These are phyloP conservation scores for Colletotrichum sp. DNA, from an alignment of 2,329 filamentous ascomycete species.

Conservation along the genomic window DNA sequence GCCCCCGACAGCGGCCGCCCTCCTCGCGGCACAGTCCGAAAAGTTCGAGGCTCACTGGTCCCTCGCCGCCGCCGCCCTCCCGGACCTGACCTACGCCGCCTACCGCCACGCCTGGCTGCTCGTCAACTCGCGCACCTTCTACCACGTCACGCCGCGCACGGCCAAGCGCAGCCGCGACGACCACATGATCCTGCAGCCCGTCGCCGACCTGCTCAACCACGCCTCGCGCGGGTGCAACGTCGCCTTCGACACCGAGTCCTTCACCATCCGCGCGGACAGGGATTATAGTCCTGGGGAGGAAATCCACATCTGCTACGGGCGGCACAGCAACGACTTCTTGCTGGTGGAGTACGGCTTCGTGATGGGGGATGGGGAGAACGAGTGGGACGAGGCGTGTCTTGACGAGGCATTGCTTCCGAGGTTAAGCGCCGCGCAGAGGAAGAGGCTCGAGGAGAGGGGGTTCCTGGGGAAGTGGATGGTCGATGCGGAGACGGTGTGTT, in stretches of 20 bases:
- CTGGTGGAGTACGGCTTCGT: constrained; percentile 70
- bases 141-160: constrained; percentile 54
- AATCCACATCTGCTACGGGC: constrained; percentile 72
- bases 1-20: constrained; percentile 43
- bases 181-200: constrained; percentile 72
- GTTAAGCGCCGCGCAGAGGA: constrained; percentile 37
- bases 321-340: constrained; percentile 75
- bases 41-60: constrained; percentile 47
- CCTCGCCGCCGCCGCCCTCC: constrained; percentile 33
- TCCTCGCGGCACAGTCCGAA: constrained; percentile 58
- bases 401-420: constrained; percentile 51
- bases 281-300: constrained; percentile 65
- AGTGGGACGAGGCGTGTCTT: constrained; percentile 55
- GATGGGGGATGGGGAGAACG: constrained; percentile 47
- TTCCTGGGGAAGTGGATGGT: constrained; percentile 59
- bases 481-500: constrained; percentile 55
- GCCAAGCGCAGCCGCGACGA: constrained; percentile 53
- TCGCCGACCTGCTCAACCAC: constrained; percentile 75
- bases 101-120: constrained; percentile 64
- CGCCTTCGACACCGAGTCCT: constrained; percentile 53
- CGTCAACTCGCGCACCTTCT: constrained; percentile 68
- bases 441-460: constrained; percentile 45
- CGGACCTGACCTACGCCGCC: constrained; percentile 36
- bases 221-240: constrained; percentile 56
- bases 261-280: constrained; percentile 57